These are phyloP conservation scores for Apium graveolens DNA, from an alignment of 129 eudicot species.

Conservation along the genomic window DNA sequence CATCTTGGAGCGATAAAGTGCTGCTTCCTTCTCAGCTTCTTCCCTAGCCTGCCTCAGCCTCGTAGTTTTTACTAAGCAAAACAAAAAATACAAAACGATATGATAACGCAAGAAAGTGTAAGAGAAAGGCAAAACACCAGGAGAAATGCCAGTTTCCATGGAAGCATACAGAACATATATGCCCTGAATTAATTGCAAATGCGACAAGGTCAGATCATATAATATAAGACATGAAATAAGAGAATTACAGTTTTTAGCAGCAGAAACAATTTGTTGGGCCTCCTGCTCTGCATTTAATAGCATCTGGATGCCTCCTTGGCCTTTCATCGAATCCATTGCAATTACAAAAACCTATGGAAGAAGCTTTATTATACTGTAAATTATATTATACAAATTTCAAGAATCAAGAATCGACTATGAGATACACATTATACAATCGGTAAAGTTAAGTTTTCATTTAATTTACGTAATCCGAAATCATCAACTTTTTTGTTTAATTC, in stretches of 20 bases:
- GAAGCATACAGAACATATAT: background rate
- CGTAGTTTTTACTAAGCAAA: constrained; percentile 26
- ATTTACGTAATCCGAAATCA: no score
- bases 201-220: background rate
- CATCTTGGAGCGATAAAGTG: constrained; percentile 30
- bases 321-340: constrained; percentile 35
- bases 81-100: no score
- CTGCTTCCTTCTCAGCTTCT: constrained; percentile 46
- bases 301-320: constrained; percentile 61
- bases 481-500: no score
- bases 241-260: constrained; percentile 37
- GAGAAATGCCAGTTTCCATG: background rate
- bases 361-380: background rate
- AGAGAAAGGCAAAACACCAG: background rate
- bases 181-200: background rate
- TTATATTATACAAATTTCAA: background rate
- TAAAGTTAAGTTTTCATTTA: no score
- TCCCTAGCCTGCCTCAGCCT: constrained; percentile 55
- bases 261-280: constrained; percentile 43
- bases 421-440: no score
- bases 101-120: background rate
- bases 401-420: background rate
- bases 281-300: constrained; percentile 53
- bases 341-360: background rate
- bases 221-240: background rate